Percentiles rank a stretch among this genome's conserved stretches.
Conservation (phyloP, 192 early-diverging fungal genomes). For the Chytriomyces hyalinus region DNA sequence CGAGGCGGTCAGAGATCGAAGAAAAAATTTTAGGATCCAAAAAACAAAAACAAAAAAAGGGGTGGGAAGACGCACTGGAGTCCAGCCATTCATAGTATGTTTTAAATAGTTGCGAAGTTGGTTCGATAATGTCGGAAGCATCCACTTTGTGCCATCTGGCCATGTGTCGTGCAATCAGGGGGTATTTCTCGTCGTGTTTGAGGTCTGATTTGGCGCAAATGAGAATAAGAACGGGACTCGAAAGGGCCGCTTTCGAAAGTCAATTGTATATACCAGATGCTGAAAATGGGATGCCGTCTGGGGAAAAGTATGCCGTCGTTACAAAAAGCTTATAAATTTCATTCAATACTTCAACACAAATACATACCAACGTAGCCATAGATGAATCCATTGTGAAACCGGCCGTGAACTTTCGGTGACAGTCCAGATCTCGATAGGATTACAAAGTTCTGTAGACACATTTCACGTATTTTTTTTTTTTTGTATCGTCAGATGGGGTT, state of each 20-base stretch:
- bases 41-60: no score
- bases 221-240: no score
- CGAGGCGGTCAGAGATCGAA: no score
- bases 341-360: background rate
- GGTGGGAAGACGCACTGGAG: slow-evolving; percentile 47
- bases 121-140: slow-evolving; percentile 38
- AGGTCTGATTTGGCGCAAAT: background rate
- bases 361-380: slow-evolving; percentile 71
- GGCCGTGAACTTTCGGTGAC: slow-evolving; percentile 76
- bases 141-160: slow-evolving; percentile 82
- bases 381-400: slow-evolving; percentile 87
- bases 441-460: slow-evolving; percentile 72
- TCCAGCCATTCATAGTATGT: slow-evolving; percentile 77
- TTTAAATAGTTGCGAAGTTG: slow-evolving; percentile 63
- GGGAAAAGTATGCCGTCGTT: slow-evolving; percentile 25
- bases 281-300: slow-evolving; percentile 46
- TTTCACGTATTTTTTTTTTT: no score
- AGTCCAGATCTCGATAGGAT: slow-evolving; percentile 71
- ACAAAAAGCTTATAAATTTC: no score
- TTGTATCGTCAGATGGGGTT: no score
- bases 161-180: slow-evolving; percentile 77
- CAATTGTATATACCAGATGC: background rate
- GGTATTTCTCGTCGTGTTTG: slow-evolving; percentile 57
- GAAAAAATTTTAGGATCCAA: no score
- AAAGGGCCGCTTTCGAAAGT: no score